Percentiles rank a stretch among this genome's conserved stretches.
phyloP scores from a whole-genome alignment of 164 flowering plant genomes.

The Brasenia schreberi region DNA sequence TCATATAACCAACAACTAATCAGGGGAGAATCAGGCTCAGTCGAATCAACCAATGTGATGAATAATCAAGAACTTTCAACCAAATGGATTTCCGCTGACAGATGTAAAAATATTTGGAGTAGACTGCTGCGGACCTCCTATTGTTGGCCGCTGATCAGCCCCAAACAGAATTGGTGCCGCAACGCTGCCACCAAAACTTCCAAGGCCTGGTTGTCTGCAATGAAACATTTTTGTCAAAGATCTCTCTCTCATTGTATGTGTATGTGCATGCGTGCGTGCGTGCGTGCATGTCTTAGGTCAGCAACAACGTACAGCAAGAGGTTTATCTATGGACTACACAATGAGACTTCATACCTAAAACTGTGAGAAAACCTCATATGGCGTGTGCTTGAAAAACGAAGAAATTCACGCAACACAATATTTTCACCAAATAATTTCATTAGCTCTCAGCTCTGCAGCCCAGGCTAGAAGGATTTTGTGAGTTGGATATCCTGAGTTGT shows the following conservation, averaged over 20 bases:
- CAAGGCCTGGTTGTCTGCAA: constrained; percentile 18
- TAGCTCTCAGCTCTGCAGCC: too few species aligned
- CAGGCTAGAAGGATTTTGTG: background rate
- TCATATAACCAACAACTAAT: background rate
- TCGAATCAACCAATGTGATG: background rate
- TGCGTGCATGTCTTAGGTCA: background rate
- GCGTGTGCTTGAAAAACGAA: too few species aligned
- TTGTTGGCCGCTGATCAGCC: constrained; percentile 6
- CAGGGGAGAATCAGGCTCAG: background rate
- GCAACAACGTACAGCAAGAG: background rate
- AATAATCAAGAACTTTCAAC: constrained; percentile 10
- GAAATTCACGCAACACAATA: too few species aligned
- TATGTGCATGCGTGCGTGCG: background rate
- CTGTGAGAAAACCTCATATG: too few species aligned
- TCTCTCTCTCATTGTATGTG: too few species aligned
- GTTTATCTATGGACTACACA: background rate
- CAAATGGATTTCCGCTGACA: constrained; percentile 65
- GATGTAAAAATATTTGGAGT: constrained; percentile 29
- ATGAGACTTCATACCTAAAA: too few species aligned
- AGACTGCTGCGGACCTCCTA: constrained; percentile 10
- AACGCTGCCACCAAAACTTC: constrained; percentile 4
- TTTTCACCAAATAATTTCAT: too few species aligned
- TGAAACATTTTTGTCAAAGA: background rate
- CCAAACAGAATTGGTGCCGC: constrained; percentile 5
- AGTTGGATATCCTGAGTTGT: background rate